phyloP scores from a whole-genome alignment of 257 asterid genomes.

The Solanum sejunctum region DNA sequence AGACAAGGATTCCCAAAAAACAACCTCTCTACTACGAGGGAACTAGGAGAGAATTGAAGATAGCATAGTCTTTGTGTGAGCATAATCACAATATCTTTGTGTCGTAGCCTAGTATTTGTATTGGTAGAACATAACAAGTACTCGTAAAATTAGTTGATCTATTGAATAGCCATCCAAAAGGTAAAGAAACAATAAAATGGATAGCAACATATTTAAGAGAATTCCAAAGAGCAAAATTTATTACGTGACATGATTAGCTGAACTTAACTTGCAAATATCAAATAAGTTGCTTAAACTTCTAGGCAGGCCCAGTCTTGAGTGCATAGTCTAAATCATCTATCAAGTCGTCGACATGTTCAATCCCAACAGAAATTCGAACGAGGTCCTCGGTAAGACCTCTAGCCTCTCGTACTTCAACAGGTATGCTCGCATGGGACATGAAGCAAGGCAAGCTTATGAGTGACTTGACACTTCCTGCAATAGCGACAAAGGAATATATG shows the following conservation, averaged over 20 bases:
- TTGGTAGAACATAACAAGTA: neutral
- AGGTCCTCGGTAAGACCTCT: conserved; percentile 74
- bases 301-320: conserved; percentile 45
- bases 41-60: too few species aligned
- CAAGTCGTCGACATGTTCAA: conserved; percentile 75
- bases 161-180: neutral
- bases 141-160: neutral
- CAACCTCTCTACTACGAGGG: too few species aligned
- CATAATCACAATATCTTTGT: too few species aligned
- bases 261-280: neutral
- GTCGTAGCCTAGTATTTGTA: neutral
- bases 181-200: neutral
- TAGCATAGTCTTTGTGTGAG: too few species aligned
- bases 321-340: conserved; percentile 69
- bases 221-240: neutral
- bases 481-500: neutral
- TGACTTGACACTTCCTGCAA: conserved; percentile 88
- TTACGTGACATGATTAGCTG: neutral
- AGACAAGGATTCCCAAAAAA: too few species aligned
- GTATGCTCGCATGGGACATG: conserved; percentile 86
- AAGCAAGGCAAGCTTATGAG: conserved; percentile 89
- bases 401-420: conserved; percentile 63
- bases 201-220: neutral
- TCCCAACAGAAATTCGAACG: conserved; percentile 72
- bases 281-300: neutral